Evolutionary conservation across 2,329 filamentous ascomycete species (phyloP).

Genomic region (Fusarium tanahbumbuense): DNA sequence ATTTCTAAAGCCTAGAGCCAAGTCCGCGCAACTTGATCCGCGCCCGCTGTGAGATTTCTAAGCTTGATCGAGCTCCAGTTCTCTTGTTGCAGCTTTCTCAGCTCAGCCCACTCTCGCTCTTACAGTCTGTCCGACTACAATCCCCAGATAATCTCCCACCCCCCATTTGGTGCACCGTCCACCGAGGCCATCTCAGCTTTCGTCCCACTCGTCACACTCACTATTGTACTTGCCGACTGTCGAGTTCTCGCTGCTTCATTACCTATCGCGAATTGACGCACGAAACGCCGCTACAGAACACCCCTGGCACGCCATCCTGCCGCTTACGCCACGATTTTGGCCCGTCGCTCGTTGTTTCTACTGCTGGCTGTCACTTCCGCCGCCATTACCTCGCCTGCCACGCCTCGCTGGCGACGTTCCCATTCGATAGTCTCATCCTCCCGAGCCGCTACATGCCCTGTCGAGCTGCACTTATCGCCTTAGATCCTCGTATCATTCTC

Average conservation of each 20-base stretch:
- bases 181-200: slow-evolving; percentile 46
- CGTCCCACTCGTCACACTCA: slow-evolving; percentile 48
- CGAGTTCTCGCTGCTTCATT: slow-evolving; percentile 38
- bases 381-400: slow-evolving; percentile 29
- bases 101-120: slow-evolving; percentile 38
- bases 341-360: slow-evolving; percentile 43
- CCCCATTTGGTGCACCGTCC: slow-evolving; percentile 43
- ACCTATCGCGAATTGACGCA: slow-evolving; percentile 40
- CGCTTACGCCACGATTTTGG: slow-evolving; percentile 43
- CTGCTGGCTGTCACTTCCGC: slow-evolving; percentile 36
- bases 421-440: slow-evolving; percentile 34
- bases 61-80: slow-evolving; percentile 38
- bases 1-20: slow-evolving; percentile 20
- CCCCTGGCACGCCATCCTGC: slow-evolving; percentile 44
- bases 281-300: slow-evolving; percentile 37
- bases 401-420: slow-evolving; percentile 36
- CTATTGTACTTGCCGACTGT: slow-evolving; percentile 35
- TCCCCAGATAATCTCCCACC: slow-evolving; percentile 42
- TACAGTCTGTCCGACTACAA: slow-evolving; percentile 38
- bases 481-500: slow-evolving; percentile 19
- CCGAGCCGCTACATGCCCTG: slow-evolving; percentile 43
- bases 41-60: slow-evolving; percentile 39
- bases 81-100: slow-evolving; percentile 38
- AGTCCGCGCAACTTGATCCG: slow-evolving; percentile 44
- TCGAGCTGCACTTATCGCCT: slow-evolving; percentile 31